Percentiles rank a stretch among this genome's conserved stretches.
Evolutionary conservation across 371 early-diverging fungal genomes (phyloP).

Genomic region (Amoeboaphelidium occidentale): DNA sequence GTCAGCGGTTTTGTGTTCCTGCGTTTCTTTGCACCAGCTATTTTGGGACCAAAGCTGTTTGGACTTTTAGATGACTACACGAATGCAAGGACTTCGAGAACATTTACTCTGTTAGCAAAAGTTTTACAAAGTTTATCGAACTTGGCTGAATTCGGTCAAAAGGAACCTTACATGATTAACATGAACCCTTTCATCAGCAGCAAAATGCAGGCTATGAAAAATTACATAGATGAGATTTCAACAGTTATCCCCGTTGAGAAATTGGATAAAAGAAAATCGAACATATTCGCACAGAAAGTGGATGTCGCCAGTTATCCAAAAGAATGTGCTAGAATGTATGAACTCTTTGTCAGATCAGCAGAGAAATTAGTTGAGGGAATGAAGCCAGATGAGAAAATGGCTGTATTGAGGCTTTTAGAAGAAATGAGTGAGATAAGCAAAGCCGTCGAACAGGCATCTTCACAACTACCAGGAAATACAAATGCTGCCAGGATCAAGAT

Average conservation of each 20-base stretch:
- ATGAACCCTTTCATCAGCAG: slow-evolving; percentile 1
- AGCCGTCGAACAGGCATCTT: too few relatives aligned
- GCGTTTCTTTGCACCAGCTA: slow-evolving; percentile 5
- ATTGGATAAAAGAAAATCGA: too few relatives aligned
- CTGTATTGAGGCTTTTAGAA: too few relatives aligned
- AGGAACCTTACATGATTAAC: slow-evolving; percentile 5
- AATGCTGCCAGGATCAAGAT: too few relatives aligned
- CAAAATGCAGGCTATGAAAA: background rate
- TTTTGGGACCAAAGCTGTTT: slow-evolving; percentile 5
- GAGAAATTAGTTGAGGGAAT: background rate
- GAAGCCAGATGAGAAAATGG: background rate
- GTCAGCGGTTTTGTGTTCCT: slow-evolving; percentile 5
- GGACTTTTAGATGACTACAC: background rate
- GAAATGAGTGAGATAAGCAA: too few relatives aligned
- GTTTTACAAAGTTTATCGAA: slow-evolving; percentile 3
- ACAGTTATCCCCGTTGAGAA: background rate
- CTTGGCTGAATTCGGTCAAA: slow-evolving; percentile 1
- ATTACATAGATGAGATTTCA: background rate
- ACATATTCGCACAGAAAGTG: background rate
- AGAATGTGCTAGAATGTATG: background rate
- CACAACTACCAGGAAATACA: too few relatives aligned
- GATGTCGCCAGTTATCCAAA: background rate
- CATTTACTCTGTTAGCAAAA: slow-evolving; percentile 4
- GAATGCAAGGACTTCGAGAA: background rate
- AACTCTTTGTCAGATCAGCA: background rate